phyloP scores from a whole-genome alignment of 2,329 filamentous ascomycete genomes.

The Dothiorella sarmentorum region DNA sequence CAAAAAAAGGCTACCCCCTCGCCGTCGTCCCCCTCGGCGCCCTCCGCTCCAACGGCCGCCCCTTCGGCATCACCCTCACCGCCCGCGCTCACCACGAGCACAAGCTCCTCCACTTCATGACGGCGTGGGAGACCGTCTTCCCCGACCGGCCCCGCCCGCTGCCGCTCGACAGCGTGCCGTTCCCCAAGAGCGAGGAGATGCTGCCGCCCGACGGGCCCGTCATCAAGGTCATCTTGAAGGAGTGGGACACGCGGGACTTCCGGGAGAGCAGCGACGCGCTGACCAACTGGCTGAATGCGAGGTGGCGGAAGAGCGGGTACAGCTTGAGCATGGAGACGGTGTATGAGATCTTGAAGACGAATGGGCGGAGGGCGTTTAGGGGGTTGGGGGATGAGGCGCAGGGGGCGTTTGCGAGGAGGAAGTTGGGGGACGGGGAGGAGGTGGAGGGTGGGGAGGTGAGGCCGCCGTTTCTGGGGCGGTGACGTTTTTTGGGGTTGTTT shows the following conservation, averaged over 20 bases:
- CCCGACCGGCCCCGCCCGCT: slow-evolving; percentile 28
- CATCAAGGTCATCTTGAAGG: slow-evolving; percentile 17
- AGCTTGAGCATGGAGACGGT: slow-evolving; percentile 29
- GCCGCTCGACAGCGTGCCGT: slow-evolving; percentile 32
- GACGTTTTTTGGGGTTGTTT: no score
- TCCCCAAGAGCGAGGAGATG: slow-evolving; percentile 29
- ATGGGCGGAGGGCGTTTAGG: slow-evolving; percentile 34
- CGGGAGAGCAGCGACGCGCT: slow-evolving; percentile 14
- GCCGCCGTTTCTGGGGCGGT: background rate
- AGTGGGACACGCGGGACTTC: slow-evolving; percentile 19
- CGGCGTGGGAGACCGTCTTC: slow-evolving; percentile 36
- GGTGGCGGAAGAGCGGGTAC: slow-evolving; percentile 18
- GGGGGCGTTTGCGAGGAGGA: slow-evolving; percentile 27
- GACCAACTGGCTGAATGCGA: slow-evolving; percentile 11
- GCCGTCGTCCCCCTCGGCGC: slow-evolving; percentile 34
- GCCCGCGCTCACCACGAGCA: slow-evolving; percentile 33
- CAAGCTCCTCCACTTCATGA: slow-evolving; percentile 34
- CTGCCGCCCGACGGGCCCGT: slow-evolving; percentile 14
- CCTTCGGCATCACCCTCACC: slow-evolving; percentile 34
- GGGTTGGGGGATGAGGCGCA: slow-evolving; percentile 34
- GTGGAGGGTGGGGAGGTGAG: background rate
- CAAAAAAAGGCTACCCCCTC: slow-evolving; percentile 36
- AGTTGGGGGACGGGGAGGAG: background rate
- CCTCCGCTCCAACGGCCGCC: slow-evolving; percentile 35
- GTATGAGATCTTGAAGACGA: slow-evolving; percentile 33